Base-by-base conservation (phyloP, 352 stramenopile genomes). In the Phytophthora capsici region DNA sequence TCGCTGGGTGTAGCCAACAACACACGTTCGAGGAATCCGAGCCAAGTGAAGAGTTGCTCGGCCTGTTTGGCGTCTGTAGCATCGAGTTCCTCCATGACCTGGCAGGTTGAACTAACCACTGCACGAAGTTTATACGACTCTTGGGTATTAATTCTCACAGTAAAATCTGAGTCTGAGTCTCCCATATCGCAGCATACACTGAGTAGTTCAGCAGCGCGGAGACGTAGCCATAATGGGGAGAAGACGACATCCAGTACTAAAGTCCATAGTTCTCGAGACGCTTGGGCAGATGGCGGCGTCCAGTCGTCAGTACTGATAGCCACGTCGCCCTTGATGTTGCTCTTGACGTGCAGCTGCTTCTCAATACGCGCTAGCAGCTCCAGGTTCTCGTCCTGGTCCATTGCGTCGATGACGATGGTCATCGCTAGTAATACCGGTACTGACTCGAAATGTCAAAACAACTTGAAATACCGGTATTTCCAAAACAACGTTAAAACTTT, bases 161-260 rank as follows among this genome's bases (percentile, higher is more conserved):
- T 28, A 0, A 34, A 22, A 9, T 65, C 34, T 38, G 47, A 55
- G 13, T 69, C 37, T 37, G 34, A 49, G 17, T 73, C 50, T 16
- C 69, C 67, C 34, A 63, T 60, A 41, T 63, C 52, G 16, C 61
- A 89, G 55, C 70, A 89, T 0, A 76, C 75, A 49, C 66, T 75
- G 13, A 93, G 75, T 47, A 93, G 66, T 43, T 82, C 80, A 0
- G 80, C 82, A 0, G 82, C 84, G 19, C 77, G 80, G 36, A 93
- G 66, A 3, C 82, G 84, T 28, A 91, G 69, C 70, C 63, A 78
- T 28, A 93, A 73, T 13, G 84, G 78, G n/a, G 84, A 74, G 71
- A 77, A 88, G 17, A 93, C 77, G 6, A 88, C 84, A 63, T 93
- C 82, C 17, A 91, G 69, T 44, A 93, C 57, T 12, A 93, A 56